phyloP scores from a whole-genome alignment of 371 early-diverging fungal genomes.

The Syncephalastrum sp. region DNA sequence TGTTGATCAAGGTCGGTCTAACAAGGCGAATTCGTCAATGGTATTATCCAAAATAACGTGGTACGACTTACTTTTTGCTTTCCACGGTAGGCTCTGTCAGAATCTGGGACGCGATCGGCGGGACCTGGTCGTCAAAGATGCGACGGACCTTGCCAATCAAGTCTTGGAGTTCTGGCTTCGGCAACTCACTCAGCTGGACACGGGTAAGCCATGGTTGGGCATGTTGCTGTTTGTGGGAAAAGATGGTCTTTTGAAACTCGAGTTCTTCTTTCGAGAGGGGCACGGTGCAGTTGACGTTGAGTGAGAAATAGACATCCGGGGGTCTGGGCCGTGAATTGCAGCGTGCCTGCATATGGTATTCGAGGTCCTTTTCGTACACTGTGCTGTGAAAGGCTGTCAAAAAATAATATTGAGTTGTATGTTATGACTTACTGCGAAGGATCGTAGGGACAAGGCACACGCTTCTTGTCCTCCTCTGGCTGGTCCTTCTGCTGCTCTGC shows the following conservation, averaged over 20 bases:
- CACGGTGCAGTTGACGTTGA: slow-evolving; percentile 59
- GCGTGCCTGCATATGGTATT: slow-evolving; percentile 58
- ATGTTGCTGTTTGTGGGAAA: slow-evolving; percentile 41
- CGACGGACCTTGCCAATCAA: slow-evolving; percentile 51
- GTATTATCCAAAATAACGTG: neutral
- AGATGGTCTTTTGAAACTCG: slow-evolving; percentile 44
- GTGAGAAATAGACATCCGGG: slow-evolving; percentile 41
- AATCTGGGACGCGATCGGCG: slow-evolving; percentile 40
- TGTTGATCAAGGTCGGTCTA: slow-evolving; percentile 43
- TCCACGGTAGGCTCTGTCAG: slow-evolving; percentile 15
- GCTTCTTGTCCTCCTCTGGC: slow-evolving; percentile 13
- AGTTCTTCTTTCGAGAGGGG: slow-evolving; percentile 46
- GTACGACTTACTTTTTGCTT: slow-evolving; percentile 2
- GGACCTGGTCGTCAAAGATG: slow-evolving; percentile 35
- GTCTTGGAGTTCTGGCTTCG: slow-evolving; percentile 35
- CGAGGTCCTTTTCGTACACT: slow-evolving; percentile 63
- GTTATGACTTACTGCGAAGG: slow-evolving; percentile 64
- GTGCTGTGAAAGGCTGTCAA: slow-evolving; percentile 43
- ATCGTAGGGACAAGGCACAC: slow-evolving; percentile 84
- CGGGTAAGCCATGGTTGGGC: slow-evolving; percentile 49
- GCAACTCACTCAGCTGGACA: slow-evolving; percentile 43
- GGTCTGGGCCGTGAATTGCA: slow-evolving; percentile 73
- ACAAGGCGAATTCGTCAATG: neutral
- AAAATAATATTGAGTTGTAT: neutral
- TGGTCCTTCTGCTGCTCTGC: slow-evolving; percentile 30